Evolutionary conservation across 2,329 filamentous ascomycete genomes (phyloP).

Genomic region (Fragosphaeria purpurea): DNA sequence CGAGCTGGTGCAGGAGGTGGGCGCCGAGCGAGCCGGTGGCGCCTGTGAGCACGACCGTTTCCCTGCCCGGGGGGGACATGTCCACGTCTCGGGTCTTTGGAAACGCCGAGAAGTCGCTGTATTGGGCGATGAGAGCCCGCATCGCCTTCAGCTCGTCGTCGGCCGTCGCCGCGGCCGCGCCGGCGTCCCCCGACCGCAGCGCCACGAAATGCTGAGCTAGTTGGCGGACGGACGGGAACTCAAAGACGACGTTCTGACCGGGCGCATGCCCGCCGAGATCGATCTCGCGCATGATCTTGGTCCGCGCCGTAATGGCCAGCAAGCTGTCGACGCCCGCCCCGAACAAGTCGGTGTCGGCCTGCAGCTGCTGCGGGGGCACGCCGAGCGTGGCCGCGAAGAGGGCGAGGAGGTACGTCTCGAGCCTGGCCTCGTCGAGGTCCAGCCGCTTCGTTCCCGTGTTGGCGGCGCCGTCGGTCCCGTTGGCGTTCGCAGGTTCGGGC

Average conservation of each 20-base stretch:
- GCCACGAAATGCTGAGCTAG: conserved; percentile 35
- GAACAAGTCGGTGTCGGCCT: conserved; percentile 46
- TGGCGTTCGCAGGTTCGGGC: background rate
- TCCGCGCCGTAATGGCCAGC: conserved; percentile 46
- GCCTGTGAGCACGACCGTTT: conserved; percentile 24
- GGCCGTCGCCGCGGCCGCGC: conserved; percentile 21
- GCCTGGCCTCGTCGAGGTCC: conserved; percentile 15
- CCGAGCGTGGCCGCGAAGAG: conserved; percentile 14
- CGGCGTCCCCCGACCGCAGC: conserved; percentile 27
- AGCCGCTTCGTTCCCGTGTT: conserved; percentile 4
- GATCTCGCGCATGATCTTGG: conserved; percentile 39
- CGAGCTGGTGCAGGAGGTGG: conserved; percentile 50
- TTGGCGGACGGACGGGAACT: conserved; percentile 38
- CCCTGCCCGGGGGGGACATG: background rate
- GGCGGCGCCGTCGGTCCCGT: conserved; percentile 2
- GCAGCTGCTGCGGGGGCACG: background rate
- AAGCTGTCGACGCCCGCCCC: conserved; percentile 47
- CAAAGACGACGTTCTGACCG: conserved; percentile 49
- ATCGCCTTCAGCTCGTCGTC: conserved; percentile 27
- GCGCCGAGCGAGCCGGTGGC: conserved; percentile 56
- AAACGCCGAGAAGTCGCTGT: conserved; percentile 2
- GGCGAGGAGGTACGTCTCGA: conserved; percentile 24
- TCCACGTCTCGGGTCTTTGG: background rate
- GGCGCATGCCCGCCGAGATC: conserved; percentile 36
- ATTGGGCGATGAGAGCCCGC: conserved; percentile 13